A percentile compares a stretch with the other conserved stretches of the same genome.
Evolutionary conservation across 2,329 filamentous ascomycete genomes (phyloP).

Genomic region (Fusarium sp.): DNA sequence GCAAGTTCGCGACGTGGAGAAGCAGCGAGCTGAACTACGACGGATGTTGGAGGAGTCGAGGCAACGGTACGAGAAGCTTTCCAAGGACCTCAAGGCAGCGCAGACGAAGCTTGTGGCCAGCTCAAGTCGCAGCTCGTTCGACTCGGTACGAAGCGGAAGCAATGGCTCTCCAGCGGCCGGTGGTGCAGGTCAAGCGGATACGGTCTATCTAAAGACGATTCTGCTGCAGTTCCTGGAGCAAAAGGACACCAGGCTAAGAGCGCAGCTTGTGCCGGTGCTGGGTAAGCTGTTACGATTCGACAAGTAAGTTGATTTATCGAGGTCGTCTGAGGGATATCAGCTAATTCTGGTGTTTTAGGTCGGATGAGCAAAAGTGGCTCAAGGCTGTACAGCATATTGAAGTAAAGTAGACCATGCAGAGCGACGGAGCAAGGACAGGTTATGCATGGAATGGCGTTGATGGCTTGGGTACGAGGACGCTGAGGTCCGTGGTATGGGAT

Average conservation of each 20-base stretch:
- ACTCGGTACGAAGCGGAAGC: constrained; percentile 52
- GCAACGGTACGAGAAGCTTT: constrained; percentile 80
- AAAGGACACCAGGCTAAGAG: constrained; percentile 79
- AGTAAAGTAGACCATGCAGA: constrained; percentile 45
- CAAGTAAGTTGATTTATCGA: constrained; percentile 64
- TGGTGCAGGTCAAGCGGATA: constrained; percentile 55
- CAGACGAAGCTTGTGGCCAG: constrained; percentile 61
- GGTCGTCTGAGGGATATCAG: background rate
- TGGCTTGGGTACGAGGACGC: constrained; percentile 22
- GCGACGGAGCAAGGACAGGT: constrained; percentile 1
- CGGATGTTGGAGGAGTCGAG: constrained; percentile 82
- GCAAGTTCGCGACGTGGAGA: constrained; percentile 84
- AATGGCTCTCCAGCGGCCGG: constrained; percentile 45
- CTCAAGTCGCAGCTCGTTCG: constrained; percentile 57
- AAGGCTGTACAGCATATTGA: constrained; percentile 72
- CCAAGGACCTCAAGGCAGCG: constrained; percentile 70
- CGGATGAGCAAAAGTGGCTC: constrained; percentile 88
- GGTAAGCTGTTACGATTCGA: constrained; percentile 82
- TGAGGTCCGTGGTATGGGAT: constrained; percentile 7
- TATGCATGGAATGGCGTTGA: constrained; percentile 30
- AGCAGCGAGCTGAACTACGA: constrained; percentile 80
- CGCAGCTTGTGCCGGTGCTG: constrained; percentile 81
- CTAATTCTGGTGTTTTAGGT: constrained; percentile 46
- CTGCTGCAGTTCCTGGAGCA: constrained; percentile 84
- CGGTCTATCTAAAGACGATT: constrained; percentile 82